These are phyloP conservation scores for Xenoacremonium recifei DNA, from an alignment of 2,329 filamentous ascomycete genomes.

Conservation along the genomic window DNA sequence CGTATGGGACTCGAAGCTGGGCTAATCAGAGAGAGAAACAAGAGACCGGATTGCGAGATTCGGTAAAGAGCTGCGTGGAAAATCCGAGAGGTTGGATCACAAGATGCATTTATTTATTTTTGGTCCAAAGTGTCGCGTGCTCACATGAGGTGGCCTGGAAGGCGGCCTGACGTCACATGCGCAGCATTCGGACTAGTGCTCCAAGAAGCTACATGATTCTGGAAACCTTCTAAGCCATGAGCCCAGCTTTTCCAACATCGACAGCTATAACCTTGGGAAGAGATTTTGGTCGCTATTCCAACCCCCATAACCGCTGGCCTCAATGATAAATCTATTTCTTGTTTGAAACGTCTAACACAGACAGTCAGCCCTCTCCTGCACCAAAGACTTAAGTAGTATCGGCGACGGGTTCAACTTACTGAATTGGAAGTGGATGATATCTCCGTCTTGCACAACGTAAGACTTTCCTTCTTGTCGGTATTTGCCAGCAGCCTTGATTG, in stretches of 20 bases:
- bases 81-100: background rate
- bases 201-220: too few relatives aligned
- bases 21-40: background rate
- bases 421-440: conserved; percentile 44
- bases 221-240: too few relatives aligned
- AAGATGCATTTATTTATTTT: background rate
- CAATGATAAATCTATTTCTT: conserved; percentile 17
- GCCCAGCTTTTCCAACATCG: too few relatives aligned
- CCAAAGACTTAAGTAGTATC: background rate
- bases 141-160: too few relatives aligned
- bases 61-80: background rate
- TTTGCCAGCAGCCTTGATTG: conserved; percentile 45
- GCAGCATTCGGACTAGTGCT: too few relatives aligned
- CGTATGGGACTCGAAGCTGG: background rate
- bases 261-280: too few relatives aligned
- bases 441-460: conserved; percentile 42
- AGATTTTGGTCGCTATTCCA: conserved; percentile 2
- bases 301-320: background rate
- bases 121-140: background rate
- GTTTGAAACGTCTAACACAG: conserved; percentile 16
- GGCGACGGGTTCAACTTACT: conserved; percentile 30
- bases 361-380: conserved; percentile 6
- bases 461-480: conserved; percentile 44
- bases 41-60: background rate
- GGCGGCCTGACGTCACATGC: too few relatives aligned